Percentiles rank a stretch among this genome's conserved stretches.
phyloP scores from a whole-genome alignment of 2,329 filamentous ascomycete genomes.

The Grosmannia huntii region DNA sequence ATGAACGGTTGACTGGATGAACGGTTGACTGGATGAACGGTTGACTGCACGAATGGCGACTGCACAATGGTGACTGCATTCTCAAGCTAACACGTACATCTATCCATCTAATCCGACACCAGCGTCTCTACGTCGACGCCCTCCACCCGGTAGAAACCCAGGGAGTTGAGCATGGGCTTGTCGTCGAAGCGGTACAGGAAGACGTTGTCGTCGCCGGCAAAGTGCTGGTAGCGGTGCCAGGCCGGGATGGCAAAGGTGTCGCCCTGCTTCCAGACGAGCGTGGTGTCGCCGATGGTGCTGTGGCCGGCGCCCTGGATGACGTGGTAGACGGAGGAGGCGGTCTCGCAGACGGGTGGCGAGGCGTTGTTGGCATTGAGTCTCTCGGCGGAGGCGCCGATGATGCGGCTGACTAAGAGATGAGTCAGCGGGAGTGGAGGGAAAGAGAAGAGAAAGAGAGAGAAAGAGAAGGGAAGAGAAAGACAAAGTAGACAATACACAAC shows the following conservation, averaged over 20 bases:
- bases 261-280: slow-evolving; percentile 30
- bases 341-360: slow-evolving; percentile 31
- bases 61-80: no score
- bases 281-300: slow-evolving; percentile 24
- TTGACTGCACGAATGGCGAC: no score
- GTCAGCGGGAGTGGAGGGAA: not conserved
- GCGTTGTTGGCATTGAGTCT: slow-evolving; percentile 23
- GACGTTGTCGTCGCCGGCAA: slow-evolving; percentile 21
- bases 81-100: no score
- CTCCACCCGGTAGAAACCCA: slow-evolving; percentile 35
- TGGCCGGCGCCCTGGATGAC: slow-evolving; percentile 33
- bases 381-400: slow-evolving; percentile 33
- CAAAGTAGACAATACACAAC: no score
- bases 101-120: slow-evolving; percentile 14
- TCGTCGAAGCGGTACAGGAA: slow-evolving; percentile 44
- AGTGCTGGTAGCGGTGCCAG: slow-evolving; percentile 37
- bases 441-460: no score
- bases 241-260: slow-evolving; percentile 43
- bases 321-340: slow-evolving; percentile 39
- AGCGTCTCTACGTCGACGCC: slow-evolving; percentile 26
- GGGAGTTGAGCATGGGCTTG: slow-evolving; percentile 36
- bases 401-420: slow-evolving; percentile 26
- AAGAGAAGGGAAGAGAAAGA: not conserved
- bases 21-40: no score
- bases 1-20: no score